Evolutionary conservation across 495 filamentous ascomycete species (phyloP), one percentile per base, ranked within the genome.

Genomic region (Hyphodiscus hymeniophilus): DNA sequence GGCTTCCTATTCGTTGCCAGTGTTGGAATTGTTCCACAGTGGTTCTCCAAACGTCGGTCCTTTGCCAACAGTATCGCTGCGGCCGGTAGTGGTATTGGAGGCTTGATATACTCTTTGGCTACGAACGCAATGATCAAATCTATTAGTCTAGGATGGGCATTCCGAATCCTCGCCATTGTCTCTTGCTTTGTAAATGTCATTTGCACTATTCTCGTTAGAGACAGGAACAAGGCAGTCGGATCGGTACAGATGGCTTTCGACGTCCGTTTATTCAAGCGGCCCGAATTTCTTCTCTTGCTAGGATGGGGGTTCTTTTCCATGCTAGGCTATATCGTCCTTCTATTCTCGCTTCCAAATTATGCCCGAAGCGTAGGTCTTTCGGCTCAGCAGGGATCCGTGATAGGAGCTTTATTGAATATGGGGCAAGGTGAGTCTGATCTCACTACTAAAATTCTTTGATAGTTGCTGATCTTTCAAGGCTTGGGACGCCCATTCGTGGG

Each of bases 1-100:
- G 83, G 85, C 2, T 79, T 87, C 47, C 65, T 85, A 6, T 89
- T 86, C 61, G 80, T 81, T 10, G 76, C 74, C 21, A 77, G 72
- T 35, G 76, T 84, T 10, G 73, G 75, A 10, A 76, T 86, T 38
- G 68, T 80, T 0, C 76, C 81, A 1, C 83, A 87, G 48, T 88
- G 85, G 85, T 89, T 89, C 60, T 66, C 66, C 20, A 73, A 68
- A 6, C 69, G 70, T 12, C 68, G 82, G 1, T 75, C 75, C 43
- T 67, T 88, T 20, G 83, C 84, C 7, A 81, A 79, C 57, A 81
- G 81, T 3, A 80, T 86, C 51, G 73, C 78, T 1, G 72, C 83
- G 0, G 70, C 76, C 11, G 85, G 84, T 0, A 76, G 72, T 16
- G 83, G 84, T 11, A 59, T 87, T 8, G 81, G 82, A 5, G 85